A percentile compares a stretch with the other conserved stretches of the same genome.
These are phyloP conservation scores for Beta lomatogona DNA, from an alignment of 179 eudicot genomes.

Conservation along the genomic window DNA sequence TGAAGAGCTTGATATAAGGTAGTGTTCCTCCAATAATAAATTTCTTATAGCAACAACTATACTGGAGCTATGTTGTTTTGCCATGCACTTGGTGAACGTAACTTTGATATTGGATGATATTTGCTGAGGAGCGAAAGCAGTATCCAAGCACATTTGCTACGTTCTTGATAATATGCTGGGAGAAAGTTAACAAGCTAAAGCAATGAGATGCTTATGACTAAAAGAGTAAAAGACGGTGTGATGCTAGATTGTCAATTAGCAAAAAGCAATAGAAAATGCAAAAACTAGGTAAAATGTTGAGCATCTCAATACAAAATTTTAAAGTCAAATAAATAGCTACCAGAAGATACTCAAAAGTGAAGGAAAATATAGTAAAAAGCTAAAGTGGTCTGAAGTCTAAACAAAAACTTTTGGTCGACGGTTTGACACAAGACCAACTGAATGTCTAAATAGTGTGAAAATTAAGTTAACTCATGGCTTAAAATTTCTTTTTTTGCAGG, in stretches of 20 bases:
- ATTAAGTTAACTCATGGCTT: constrained; percentile 2
- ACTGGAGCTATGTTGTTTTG: not conserved
- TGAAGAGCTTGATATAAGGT: constrained; percentile 88
- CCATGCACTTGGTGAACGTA: not conserved
- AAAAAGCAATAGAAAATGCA: no score
- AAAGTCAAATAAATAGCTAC: no score
- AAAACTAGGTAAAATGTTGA: no score
- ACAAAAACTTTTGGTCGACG: no score
- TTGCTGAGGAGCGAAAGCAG: not conserved
- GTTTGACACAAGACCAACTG: no score
- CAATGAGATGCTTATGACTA: not conserved
- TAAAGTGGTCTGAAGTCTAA: no score
- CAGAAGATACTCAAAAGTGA: no score
- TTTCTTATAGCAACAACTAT: not conserved
- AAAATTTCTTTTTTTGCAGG: constrained; percentile 31
- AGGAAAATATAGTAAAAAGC: no score
- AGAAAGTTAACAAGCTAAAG: not conserved
- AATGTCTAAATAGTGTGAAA: not conserved
- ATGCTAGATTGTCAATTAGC: no score
- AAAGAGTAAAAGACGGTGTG: no score
- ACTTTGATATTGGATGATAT: not conserved
- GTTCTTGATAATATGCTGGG: not conserved
- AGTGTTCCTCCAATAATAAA: constrained; percentile 5
- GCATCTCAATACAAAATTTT: no score
- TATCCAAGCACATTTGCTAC: not conserved